Base-by-base conservation (phyloP, 164 flowering plant genomes). In the Brasenia schreberi region DNA sequence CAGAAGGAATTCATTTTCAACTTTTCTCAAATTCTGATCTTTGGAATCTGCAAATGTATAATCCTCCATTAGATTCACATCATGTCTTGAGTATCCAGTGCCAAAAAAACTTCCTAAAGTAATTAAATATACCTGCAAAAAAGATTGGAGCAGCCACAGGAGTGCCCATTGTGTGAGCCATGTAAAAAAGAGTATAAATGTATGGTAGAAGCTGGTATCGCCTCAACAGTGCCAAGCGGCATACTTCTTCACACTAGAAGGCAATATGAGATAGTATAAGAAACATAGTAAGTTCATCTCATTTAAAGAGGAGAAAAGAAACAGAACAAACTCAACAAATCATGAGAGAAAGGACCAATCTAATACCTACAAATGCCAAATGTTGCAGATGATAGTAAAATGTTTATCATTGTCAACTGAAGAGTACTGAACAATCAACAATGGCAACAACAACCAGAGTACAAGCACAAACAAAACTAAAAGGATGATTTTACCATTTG, bases 201-300 rank as follows among this genome's bases (percentile, higher is more conserved):
- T 86, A 90, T 49, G 89, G 96, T 59, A 93, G 45, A 66, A 93
- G 78, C 43, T 89, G 89, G 73, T 90, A 93, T 53, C 98, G 94
- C 78, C 97, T 84, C 80, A 75, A 69, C 73, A 93, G 77, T 59
- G 98, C 98, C 59, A 85, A 74, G 62, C 97, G 98, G 70, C 98
- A 93, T 72, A 93, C 96, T 75, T 90, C 91, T 77, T 93, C 97
- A 76, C 96, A 88, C 98, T 90, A 52, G 64, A 56, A 18, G 43
- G 66, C 18, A 60, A 53, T 12, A 53, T 7, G 10, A 53, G 59
- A 53, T 53, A 12, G 59, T 53, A 53, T 53, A 7, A 7, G 59
- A 7, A 12, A 53, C 59, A 7, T 7, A 53, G 12, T 53, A 9
- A 12, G 9, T 53, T 9, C 59, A 53, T 53, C 59, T 7, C 9